Conservation (phyloP, 768 basidiomycete species). For the Floccularia luteovirens region DNA sequence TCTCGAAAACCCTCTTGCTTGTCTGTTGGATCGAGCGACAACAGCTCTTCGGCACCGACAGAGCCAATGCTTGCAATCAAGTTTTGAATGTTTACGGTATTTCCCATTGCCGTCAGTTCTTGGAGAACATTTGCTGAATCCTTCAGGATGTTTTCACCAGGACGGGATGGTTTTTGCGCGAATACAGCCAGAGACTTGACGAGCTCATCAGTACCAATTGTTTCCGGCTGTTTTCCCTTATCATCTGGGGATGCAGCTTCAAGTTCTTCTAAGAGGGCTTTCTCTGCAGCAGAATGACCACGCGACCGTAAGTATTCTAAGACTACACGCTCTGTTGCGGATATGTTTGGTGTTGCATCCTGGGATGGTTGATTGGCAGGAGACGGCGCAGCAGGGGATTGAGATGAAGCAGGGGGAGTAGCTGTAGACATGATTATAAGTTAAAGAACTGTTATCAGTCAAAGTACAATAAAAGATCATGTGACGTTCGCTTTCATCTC, state of each 20-base stretch:
- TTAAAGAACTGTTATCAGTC: not conserved
- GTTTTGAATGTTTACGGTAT: constrained; percentile 65
- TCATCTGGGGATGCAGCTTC: constrained; percentile 36
- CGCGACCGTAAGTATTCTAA: constrained; percentile 42
- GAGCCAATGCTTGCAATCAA: constrained; percentile 72
- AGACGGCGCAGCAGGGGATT: constrained; percentile 39
- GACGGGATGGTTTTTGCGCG: constrained; percentile 57
- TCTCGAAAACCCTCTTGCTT: constrained; percentile 83
- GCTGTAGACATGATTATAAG: constrained; percentile 32
- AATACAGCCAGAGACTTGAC: constrained; percentile 55
- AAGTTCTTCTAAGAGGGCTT: constrained; percentile 35
- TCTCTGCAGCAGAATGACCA: constrained; percentile 40
- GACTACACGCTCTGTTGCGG: constrained; percentile 33
- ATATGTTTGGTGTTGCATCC: constrained; percentile 23
- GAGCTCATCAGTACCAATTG: constrained; percentile 40
- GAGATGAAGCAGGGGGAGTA: constrained; percentile 44
- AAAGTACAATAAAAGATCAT: not conserved
- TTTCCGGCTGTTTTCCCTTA: constrained; percentile 33
- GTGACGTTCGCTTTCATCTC: too few species aligned
- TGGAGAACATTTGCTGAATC: constrained; percentile 60
- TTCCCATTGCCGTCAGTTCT: constrained; percentile 62
- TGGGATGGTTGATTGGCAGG: constrained; percentile 32
- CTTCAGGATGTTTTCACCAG: constrained; percentile 66
- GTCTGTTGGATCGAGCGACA: constrained; percentile 77
- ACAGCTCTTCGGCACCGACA: constrained; percentile 75